phyloP scores from a whole-genome alignment of 2,329 filamentous ascomycete genomes.

The Calonectria naviculata region DNA sequence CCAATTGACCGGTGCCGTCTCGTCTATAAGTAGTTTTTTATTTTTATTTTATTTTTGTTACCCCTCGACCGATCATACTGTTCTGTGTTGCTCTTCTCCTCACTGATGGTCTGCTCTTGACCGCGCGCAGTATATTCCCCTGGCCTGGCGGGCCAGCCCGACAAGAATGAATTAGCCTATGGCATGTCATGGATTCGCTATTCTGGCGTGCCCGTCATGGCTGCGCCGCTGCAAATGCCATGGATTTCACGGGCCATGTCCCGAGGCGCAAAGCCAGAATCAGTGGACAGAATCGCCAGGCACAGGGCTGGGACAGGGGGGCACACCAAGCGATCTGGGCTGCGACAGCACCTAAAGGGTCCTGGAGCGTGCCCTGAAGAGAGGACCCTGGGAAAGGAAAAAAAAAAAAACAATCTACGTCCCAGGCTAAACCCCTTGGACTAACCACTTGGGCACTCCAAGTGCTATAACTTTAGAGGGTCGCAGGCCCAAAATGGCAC shows the following conservation, averaged over 20 bases:
- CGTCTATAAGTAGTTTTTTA: constrained; percentile 6
- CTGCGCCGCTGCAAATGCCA: constrained; percentile 9
- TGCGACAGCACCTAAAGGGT: background rate
- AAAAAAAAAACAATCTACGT: background rate
- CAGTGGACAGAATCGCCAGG: background rate
- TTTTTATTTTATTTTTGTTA: background rate
- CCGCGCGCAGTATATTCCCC: background rate
- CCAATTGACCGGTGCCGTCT: constrained; percentile 16
- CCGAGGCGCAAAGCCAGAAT: background rate
- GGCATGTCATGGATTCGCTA: constrained; percentile 16
- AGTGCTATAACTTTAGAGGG: constrained; percentile 5
- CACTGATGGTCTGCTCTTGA: background rate
- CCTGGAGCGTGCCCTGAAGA: background rate
- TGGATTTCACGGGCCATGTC: constrained; percentile 21
- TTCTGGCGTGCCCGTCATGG: background rate
- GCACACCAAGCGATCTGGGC: background rate
- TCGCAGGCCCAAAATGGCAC: constrained; percentile 15
- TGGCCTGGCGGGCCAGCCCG: constrained; percentile 15
- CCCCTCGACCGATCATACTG: no score
- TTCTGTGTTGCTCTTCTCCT: background rate
- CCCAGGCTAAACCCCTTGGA: constrained; percentile 9
- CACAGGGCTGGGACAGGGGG: background rate
- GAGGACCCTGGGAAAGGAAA: background rate
- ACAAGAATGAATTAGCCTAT: constrained; percentile 14
- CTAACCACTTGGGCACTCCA: background rate